phyloP scores from a whole-genome alignment of 306 rosid genomes.

The Acacia melanoxylon region DNA sequence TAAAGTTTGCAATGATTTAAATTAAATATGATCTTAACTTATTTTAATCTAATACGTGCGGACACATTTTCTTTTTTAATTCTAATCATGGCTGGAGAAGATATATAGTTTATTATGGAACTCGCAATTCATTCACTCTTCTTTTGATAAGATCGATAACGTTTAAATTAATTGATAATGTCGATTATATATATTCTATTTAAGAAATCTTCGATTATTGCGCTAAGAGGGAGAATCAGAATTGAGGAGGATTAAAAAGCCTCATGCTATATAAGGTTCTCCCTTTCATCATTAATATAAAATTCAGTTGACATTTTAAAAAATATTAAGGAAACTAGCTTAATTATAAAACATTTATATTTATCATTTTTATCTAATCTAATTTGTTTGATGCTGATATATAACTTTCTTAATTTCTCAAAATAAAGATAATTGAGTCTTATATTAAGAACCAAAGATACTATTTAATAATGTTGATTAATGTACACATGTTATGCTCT shows the following conservation, averaged over 20 bases:
- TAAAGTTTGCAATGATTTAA: background rate
- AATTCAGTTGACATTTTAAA: no score
- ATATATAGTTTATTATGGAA: background rate
- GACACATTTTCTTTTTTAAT: background rate
- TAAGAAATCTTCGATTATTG: background rate
- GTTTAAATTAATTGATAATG: background rate
- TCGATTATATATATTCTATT: background rate
- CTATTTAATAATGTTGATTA: no score
- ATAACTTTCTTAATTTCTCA: no score
- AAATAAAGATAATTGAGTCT: no score
- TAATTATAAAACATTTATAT: no score
- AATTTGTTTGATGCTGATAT: no score
- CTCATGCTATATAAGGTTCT: background rate
- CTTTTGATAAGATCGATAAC: background rate
- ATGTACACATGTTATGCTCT: background rate
- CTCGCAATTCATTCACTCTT: background rate
- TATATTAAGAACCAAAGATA: no score
- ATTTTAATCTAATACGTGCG: background rate
- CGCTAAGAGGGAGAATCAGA: background rate
- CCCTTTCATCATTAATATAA: no score
- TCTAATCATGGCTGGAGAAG: background rate
- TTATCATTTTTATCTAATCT: no score
- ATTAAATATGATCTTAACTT: no score
- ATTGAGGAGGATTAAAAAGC: background rate
- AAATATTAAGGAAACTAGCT: no score